Conservation (phyloP, 441 rosid species). For the Populus hybrid region DNA sequence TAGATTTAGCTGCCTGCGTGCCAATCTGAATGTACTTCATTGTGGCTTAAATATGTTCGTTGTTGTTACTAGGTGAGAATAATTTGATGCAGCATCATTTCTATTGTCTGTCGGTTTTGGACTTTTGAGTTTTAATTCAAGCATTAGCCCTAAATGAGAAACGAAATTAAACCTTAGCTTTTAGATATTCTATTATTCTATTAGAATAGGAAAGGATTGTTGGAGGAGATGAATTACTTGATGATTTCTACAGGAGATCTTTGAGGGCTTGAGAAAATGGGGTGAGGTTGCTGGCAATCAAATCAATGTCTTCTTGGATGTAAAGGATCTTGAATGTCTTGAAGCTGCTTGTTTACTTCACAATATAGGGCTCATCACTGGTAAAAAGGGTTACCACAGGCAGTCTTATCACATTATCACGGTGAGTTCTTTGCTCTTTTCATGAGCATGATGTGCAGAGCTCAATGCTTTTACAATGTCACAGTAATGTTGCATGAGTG, state of each 20-base stretch:
- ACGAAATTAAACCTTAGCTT: background rate
- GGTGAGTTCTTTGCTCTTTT: conserved; percentile 32
- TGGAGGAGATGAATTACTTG: conserved; percentile 7
- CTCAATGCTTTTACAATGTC: background rate
- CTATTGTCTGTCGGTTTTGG: background rate
- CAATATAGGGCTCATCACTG: conserved; percentile 47
- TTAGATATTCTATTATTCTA: background rate
- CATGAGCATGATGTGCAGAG: background rate
- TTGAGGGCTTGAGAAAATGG: conserved; percentile 38
- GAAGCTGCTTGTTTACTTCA: conserved; percentile 81
- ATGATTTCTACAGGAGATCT: conserved; percentile 46
- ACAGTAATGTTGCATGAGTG: background rate
- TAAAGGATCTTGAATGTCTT: conserved; percentile 62
- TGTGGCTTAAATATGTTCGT: background rate
- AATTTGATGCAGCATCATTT: background rate
- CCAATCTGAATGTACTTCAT: background rate
- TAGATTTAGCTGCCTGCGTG: background rate
- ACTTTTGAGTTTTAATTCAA: background rate
- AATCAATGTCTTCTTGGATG: conserved; percentile 29
- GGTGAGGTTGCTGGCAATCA: conserved; percentile 26
- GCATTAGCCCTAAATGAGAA: background rate
- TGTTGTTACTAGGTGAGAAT: background rate
- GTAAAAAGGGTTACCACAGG: conserved; percentile 75
- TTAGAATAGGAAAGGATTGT: background rate
- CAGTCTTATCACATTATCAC: conserved; percentile 55